phyloP scores from a whole-genome alignment of 2,329 filamentous ascomycete genomes.

The Annulohypoxylon truncatum region DNA sequence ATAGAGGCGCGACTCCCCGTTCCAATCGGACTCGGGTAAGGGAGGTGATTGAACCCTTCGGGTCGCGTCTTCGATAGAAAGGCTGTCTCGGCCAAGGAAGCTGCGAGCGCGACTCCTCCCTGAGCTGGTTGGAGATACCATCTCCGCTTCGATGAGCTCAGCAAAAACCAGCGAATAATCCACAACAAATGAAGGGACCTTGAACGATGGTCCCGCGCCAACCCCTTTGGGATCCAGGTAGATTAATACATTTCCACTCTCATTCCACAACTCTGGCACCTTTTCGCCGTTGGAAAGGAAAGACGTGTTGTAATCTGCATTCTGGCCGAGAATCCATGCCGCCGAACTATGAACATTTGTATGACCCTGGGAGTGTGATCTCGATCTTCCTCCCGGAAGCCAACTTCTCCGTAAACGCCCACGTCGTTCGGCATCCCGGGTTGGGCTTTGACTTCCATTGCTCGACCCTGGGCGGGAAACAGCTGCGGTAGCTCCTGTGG shows the following conservation, averaged over 20 bases:
- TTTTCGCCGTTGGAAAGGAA: constrained; percentile 66
- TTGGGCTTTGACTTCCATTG: constrained; percentile 59
- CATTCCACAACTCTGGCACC: constrained; percentile 75
- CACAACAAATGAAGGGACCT: constrained; percentile 65
- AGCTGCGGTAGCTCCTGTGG: constrained; percentile 37
- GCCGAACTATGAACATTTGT: constrained; percentile 43
- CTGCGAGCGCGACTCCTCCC: constrained; percentile 55
- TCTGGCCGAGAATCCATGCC: constrained; percentile 68
- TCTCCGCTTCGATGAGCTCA: constrained; percentile 63
- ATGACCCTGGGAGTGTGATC: constrained; percentile 61
- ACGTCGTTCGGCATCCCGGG: constrained; percentile 50
- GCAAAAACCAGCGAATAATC: constrained; percentile 66
- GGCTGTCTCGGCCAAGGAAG: constrained; percentile 60
- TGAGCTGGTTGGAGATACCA: constrained; percentile 48
- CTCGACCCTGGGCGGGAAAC: constrained; percentile 51
- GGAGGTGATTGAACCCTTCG: constrained; percentile 54
- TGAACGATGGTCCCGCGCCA: constrained; percentile 68
- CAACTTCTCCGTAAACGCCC: constrained; percentile 65
- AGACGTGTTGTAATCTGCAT: constrained; percentile 66
- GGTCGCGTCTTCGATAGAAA: constrained; percentile 63
- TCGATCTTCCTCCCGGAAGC: constrained; percentile 64
- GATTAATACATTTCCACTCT: constrained; percentile 67
- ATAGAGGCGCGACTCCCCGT: constrained; percentile 63
- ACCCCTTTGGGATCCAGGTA: constrained; percentile 66
- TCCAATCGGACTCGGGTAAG: constrained; percentile 49